Base-by-base conservation (phyloP, 139 green algal species). In the Nannochloris sp. region DNA sequence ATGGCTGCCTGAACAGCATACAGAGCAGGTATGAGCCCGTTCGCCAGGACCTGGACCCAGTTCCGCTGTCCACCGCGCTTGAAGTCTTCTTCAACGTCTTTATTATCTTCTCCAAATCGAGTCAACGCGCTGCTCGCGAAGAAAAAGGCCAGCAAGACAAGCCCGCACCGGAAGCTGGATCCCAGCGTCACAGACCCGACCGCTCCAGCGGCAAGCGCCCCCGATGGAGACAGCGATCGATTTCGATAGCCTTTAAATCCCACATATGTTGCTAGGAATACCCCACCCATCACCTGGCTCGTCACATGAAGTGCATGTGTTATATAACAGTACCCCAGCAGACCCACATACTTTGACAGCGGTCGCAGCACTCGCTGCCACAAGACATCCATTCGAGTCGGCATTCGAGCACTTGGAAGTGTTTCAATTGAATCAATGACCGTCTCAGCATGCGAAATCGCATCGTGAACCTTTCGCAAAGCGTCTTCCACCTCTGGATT, bases 101-200 rank as follows among this genome's bases (percentile, higher is more conserved):
- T 91, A 6, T 72, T 15, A 40, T 88, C 78, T 57, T 95, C 82
- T 43, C 84, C 84, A 56, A 86, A 84, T n/a, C 72, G 56, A 0
- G 87, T 93, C 23, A 96, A 68, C 60, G 81, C 81, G 50, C 66
- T 85, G 48, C 73, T 85, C 3, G 67, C 70, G 9, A 90, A 80
- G 66, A 88, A 94, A 71, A 94, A 95, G 8, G 80, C 72, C 0
- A 96, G 71, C 40, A 96, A 79, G 5, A 81, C 84, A 3, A 81
- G 64, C 9, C 85, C 87, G 21, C 79, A 71, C 2, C 83, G 66
- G 36, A 90, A 74, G 66, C 71, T 86, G 46, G 75, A 71, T 14
- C 56, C 80, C 27, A 91, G 40, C 1, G 81, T 87, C n/a, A 50
- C 78, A 9, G 67, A 71, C 5, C 88, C 84, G 40, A 92, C 84